Percentiles rank a stretch among this genome's conserved stretches.
These are phyloP conservation scores for Termitomyces sp. DNA, from an alignment of 768 basidiomycete genomes.

Conservation along the genomic window DNA sequence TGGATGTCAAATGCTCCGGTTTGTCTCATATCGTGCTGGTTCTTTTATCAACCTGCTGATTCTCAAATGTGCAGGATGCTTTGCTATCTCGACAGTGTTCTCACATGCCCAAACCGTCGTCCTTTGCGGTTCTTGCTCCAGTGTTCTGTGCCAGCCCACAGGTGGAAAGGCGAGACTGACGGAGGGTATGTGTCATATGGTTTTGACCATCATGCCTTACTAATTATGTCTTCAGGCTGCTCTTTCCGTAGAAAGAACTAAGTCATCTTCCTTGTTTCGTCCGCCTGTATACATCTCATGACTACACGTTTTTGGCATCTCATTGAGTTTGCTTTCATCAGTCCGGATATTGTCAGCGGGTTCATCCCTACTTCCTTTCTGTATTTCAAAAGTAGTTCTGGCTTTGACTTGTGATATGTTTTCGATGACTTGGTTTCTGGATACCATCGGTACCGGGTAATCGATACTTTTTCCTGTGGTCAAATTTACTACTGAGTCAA, in stretches of 20 bases:
- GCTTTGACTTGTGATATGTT: slow-evolving; percentile 1
- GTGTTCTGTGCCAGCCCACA: slow-evolving; percentile 95
- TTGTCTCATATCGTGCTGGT: slow-evolving; percentile 20
- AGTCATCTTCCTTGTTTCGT: slow-evolving; percentile 17
- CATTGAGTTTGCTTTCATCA: slow-evolving; percentile 1
- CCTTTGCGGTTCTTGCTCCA: slow-evolving; percentile 87
- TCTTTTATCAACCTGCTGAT: slow-evolving; percentile 9
- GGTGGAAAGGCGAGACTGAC: slow-evolving; percentile 98
- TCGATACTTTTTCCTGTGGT: background rate
- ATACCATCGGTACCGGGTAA: background rate
- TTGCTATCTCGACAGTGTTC: slow-evolving; percentile 95
- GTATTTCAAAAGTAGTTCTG: slow-evolving; percentile 8
- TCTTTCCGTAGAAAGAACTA: slow-evolving; percentile 98
- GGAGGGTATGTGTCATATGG: slow-evolving; percentile 64
- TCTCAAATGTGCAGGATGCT: slow-evolving; percentile 64
- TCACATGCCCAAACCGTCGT: slow-evolving; percentile 99
- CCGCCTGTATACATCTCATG: slow-evolving; percentile 11
- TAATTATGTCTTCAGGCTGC: slow-evolving; percentile 55
- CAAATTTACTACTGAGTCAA: background rate
- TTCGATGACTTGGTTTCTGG: slow-evolving; percentile 5
- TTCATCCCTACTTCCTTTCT: background rate
- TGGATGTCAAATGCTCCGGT: slow-evolving; percentile 99
- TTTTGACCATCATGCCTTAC: slow-evolving; percentile 2
- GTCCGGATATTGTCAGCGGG: slow-evolving; percentile 6
- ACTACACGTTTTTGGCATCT: slow-evolving; percentile 3